Base-by-base conservation (phyloP, 1,284 basidiomycete genomes). In the Apiotrichum veenhuisii region DNA sequence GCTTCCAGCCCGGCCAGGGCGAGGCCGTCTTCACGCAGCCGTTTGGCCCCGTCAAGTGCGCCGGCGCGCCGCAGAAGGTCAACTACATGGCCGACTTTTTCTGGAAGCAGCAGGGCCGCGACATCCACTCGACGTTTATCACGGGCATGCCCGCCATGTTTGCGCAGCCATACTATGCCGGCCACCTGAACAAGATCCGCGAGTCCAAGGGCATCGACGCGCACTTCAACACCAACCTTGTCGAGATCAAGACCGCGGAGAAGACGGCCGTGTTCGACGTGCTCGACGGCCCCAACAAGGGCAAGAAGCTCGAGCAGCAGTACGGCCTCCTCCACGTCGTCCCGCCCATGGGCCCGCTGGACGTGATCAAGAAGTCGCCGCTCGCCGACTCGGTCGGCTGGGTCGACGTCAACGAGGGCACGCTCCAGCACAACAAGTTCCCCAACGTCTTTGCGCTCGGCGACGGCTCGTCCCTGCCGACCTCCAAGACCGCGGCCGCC, bases 131-230 rank as follows among this genome's bases (percentile, higher is more conserved):
- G 59, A 84, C 89, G 59, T 98, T 97, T 75, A 87, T 88, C 69
- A 93, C 88, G n/a, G 95, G 93, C 57, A 88, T 87, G 72, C 89
- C 90, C 20, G 83, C 87, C 50, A 98, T 98, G 91, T 98, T 98
- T 78, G 84, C 79, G 45, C 81, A 82, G 33, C 80, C 80, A 20
- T 93, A 96, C 76, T 98, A 98, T 78, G 88, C 89, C 14, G 87
- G 93, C 61, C 88, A 86, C 5, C 82, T 98, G 48, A 82, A 97
- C 56, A 79, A 81, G 50, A 80, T 98, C 54, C 86, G 95, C 48
- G 70, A 87, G 56, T 77, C 89, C 68, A 88, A 95, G 57, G 87
- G 87, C 54, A 84, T 98, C 57, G 85, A 83, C 22, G 91, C 83
- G 1, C 78, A 84, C 60, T 96, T 97, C 78, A 82, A 84, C 67